Percentiles rank a stretch among this genome's conserved stretches.
Evolutionary conservation across 768 basidiomycete genomes (phyloP).

Genomic region (Trametes coccinea): DNA sequence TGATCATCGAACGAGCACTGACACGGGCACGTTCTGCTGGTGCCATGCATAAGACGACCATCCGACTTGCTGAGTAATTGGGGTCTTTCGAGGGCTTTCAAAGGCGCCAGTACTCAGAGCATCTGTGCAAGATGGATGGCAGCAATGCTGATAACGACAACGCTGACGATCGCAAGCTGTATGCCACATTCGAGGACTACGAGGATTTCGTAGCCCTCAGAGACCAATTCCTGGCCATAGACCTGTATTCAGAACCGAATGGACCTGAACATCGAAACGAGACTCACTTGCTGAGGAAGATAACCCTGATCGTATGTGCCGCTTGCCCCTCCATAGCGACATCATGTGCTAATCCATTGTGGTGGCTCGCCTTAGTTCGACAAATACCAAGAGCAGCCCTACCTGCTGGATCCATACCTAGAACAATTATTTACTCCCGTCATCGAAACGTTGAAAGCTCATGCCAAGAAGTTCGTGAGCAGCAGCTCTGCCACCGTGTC

Average conservation of each 20-base stretch:
- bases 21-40: no score
- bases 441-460: constrained; percentile 59
- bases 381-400: constrained; percentile 91
- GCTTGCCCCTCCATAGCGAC: neutral
- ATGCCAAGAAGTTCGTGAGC: constrained; percentile 41
- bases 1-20: no score
- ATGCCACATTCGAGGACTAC: constrained; percentile 60
- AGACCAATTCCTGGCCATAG: constrained; percentile 46
- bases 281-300: constrained; percentile 40
- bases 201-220: constrained; percentile 61
- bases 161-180: constrained; percentile 43
- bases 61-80: no score
- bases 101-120: no score
- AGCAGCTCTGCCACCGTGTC: constrained; percentile 11
- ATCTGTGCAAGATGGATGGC: no score
- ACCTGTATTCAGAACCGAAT: constrained; percentile 44
- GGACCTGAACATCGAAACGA: constrained; percentile 40
- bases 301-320: constrained; percentile 51
- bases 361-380: constrained; percentile 48
- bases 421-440: constrained; percentile 78
- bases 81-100: no score
- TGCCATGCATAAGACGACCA: no score
- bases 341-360: neutral
- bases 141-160: constrained; percentile 44
- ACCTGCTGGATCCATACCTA: constrained; percentile 88